Evolutionary conservation across 2,329 filamentous ascomycete species (phyloP), one percentile per base, ranked within the genome.

Genomic region (Leptosphaerulina australis): DNA sequence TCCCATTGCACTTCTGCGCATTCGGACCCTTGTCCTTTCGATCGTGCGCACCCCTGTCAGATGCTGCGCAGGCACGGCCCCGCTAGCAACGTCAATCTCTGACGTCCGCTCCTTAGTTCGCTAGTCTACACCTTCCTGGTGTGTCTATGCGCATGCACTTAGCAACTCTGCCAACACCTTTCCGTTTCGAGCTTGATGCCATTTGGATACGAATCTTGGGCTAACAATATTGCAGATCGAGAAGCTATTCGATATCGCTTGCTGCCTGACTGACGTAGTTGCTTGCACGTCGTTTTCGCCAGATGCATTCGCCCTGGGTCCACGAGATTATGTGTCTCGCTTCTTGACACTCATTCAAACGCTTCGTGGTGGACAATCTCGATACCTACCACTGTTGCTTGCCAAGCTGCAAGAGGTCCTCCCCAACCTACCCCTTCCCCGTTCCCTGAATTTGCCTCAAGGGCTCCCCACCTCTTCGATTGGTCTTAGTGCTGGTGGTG

Each of bases 211-310:
- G 50, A 45, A 41, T 24, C 22, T 52, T 58, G 43, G 52, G 58
- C 68, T 72, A 56, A 71, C 63, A 52, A 26, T 26, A 45, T 35
- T 50, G 51, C 60, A 87, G 83, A 84, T 94, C 53, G 89, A 92
- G 67, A 93, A 93, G 68, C 75, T 96, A 10, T 83, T 94, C 61
- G 88, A 92, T 59, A 83, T 92, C 26, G 85, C 88, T 10, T 88
- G 83, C 68, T 85, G 86, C 12, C 78, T 94, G 54, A 87, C 82
- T 6, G 88, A 93, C 56, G 85, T 90, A 17, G 83, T 96, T 46
- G 81, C 86, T 7, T 82, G 78, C 61, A 79, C 83, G 4, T 79
- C 81, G 1, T 78, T 86, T 40, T 83, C 77, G 38, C 75, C 76
- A 50, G 66, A 76, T 48, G 71, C 73, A n/a, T 91, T 90, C 66